Evolutionary conservation across 2,329 filamentous ascomycete genomes (phyloP).

Genomic region (Fusarium sulawesiense): DNA sequence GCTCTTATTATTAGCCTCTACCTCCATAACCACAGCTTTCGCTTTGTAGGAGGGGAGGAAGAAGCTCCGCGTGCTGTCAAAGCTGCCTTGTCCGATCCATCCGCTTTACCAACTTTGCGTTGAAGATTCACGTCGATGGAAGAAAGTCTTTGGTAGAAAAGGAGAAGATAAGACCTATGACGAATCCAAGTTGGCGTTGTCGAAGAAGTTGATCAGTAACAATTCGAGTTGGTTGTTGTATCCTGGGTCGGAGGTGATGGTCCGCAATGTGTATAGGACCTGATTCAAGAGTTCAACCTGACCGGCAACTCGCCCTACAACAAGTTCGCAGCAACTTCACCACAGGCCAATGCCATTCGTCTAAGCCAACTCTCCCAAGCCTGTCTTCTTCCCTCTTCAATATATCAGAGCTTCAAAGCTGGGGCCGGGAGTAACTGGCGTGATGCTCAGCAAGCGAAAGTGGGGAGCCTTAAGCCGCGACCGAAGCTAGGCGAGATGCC

Average conservation of each 20-base stretch:
- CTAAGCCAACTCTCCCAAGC: not conserved
- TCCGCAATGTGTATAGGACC: slow-evolving; percentile 16
- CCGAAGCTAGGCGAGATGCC: slow-evolving; percentile 14
- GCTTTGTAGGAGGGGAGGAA: slow-evolving; percentile 37
- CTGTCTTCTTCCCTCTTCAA: not conserved
- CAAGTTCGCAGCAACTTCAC: not conserved
- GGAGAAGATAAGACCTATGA: not conserved
- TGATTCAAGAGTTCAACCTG: not conserved
- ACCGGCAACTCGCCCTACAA: not conserved
- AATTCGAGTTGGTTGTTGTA: slow-evolving; percentile 27
- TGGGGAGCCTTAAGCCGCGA: slow-evolving; percentile 27
- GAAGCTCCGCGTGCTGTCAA: slow-evolving; percentile 39
- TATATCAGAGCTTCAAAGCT: slow-evolving; percentile 11
- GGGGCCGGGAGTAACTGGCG: slow-evolving; percentile 23
- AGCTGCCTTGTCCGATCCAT: slow-evolving; percentile 40
- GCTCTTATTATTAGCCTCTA: slow-evolving; percentile 42
- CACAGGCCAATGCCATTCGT: not conserved
- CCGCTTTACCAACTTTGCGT: slow-evolving; percentile 24
- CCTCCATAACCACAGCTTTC: slow-evolving; percentile 44
- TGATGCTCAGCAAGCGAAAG: slow-evolving; percentile 36
- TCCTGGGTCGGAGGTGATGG: not conserved
- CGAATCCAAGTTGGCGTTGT: not conserved
- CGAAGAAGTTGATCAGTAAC: not conserved
- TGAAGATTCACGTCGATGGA: slow-evolving; percentile 6
- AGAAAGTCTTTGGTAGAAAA: not conserved